Evolutionary conservation across 441 rosid species (phyloP), one percentile per base, ranked within the genome.

Genomic region (Dalechampia spathulata): DNA sequence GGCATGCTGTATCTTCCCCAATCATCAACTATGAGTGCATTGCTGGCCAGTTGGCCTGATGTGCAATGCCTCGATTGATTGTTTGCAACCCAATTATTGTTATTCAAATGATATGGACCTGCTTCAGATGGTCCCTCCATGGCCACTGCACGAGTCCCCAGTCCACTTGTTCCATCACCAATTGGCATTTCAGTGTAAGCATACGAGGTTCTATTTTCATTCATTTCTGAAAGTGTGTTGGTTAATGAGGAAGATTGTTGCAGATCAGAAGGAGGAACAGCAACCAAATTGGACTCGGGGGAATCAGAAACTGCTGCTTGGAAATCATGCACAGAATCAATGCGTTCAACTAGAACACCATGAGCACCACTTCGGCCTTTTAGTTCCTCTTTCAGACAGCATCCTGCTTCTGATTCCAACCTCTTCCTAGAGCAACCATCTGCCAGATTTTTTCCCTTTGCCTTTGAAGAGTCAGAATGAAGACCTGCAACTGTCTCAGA

Each of bases 111-210:
- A 73, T 75, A 84, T 1, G 80, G 72, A 54, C 77, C 70, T 52
- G 82, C 95, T 69, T 83, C 94, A 65, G 95, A 86, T 62, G 95
- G 94, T 44, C 91, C 96, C 74, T 88, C 96, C 79, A 73, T 64
- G 49, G 95, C 78, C 70, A 73, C 67, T 69, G 78, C 82, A 78
- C 61, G 60, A 22, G 66, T 42, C 59, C 72, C 77, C 17, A 62
- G 62, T 63, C 75, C 79, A 74, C 70, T 74, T 46, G 73, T 60
- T 60, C 74, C 78, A 56, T 52, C 58, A 54, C 60, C 69, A 27
- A 62, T 50, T 37, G 78, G 72, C 72, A 76, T 69, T 60, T 72
- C 86, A 65, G 52, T 69, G 66, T 55, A 78, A 50, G 83, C 69
- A 68, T 78, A 72, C 4, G 82, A 71, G 65, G 75, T 57, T 60